Percentiles rank a stretch among this genome's conserved stretches.
phyloP scores from a whole-genome alignment of 1,284 basidiomycete genomes.

The Moniliophthora roreri region DNA sequence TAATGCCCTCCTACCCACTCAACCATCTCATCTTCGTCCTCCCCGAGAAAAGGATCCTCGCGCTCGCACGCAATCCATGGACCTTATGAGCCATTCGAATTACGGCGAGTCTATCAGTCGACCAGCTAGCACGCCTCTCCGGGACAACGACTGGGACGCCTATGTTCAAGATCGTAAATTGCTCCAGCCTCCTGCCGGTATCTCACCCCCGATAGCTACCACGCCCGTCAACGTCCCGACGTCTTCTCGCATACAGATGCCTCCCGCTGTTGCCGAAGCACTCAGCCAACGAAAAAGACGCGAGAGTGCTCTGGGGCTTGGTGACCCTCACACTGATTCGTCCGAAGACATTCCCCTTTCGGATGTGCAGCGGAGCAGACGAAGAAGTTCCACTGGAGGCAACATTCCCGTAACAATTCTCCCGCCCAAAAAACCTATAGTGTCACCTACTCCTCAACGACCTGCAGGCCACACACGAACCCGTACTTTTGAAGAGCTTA shows the following conservation, averaged over 20 bases:
- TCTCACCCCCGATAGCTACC: constrained; percentile 69
- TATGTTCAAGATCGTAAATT: constrained; percentile 80
- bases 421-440: constrained; percentile 55
- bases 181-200: constrained; percentile 77
- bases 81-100: constrained; percentile 46
- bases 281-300: constrained; percentile 64
- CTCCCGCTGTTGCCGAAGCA: constrained; percentile 73
- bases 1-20: constrained; percentile 40
- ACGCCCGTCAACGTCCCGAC: constrained; percentile 42
- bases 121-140: constrained; percentile 69
- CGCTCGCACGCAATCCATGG: constrained; percentile 67
- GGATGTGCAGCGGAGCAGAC: constrained; percentile 31
- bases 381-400: constrained; percentile 30
- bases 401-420: constrained; percentile 56
- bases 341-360: constrained; percentile 58
- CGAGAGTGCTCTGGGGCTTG: constrained; percentile 53
- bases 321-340: constrained; percentile 41
- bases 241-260: constrained; percentile 49
- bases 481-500: constrained; percentile 77
- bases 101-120: constrained; percentile 58
- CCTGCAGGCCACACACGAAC: constrained; percentile 45
- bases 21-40: constrained; percentile 58
- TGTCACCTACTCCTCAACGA: constrained; percentile 48
- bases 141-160: constrained; percentile 71
- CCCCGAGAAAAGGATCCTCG: constrained; percentile 67